phyloP scores from a whole-genome alignment of 2,329 filamentous ascomycete species.

The Chaetomium strumarium region DNA sequence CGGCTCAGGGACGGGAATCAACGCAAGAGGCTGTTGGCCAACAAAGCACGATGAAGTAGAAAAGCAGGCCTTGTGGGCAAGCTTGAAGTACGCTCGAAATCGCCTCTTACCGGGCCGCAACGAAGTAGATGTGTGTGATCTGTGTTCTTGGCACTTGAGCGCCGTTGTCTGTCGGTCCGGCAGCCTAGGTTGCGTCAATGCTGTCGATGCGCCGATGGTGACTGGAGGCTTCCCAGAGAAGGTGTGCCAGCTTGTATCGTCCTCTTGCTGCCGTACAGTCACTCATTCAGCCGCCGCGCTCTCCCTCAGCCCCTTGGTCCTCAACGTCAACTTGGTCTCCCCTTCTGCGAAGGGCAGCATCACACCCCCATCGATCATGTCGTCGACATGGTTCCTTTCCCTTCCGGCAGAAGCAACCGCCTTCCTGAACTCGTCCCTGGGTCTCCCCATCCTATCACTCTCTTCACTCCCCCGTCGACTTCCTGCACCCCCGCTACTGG shows the following conservation, averaged over 20 bases:
- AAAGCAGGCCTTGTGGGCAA: too few species aligned
- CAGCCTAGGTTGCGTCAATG: too few species aligned
- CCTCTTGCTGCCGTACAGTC: background rate
- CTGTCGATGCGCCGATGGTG: too few species aligned
- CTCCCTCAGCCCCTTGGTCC: conserved; percentile 53
- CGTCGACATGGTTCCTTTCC: conserved; percentile 3
- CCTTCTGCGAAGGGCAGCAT: conserved; percentile 39
- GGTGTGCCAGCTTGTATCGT: too few species aligned
- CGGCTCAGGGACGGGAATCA: background rate
- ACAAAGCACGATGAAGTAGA: too few species aligned
- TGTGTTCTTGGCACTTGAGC: too few species aligned
- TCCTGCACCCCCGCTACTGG: conserved; percentile 34
- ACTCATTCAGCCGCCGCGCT: conserved; percentile 13
- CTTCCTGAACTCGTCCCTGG: conserved; percentile 38
- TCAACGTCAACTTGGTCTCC: conserved; percentile 43
- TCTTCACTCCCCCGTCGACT: conserved; percentile 41
- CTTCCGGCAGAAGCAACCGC: conserved; percentile 29
- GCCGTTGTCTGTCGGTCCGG: too few species aligned
- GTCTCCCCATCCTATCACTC: conserved; percentile 36
- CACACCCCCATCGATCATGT: conserved; percentile 1
- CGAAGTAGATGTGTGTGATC: too few species aligned
- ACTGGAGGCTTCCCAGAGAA: too few species aligned
- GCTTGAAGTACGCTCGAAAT: too few species aligned
- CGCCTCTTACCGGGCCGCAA: too few species aligned
- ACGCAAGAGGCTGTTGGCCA: too few species aligned